Evolutionary conservation across 2,329 filamentous ascomycete species (phyloP).

Genomic region (Fusarium papillatum): DNA sequence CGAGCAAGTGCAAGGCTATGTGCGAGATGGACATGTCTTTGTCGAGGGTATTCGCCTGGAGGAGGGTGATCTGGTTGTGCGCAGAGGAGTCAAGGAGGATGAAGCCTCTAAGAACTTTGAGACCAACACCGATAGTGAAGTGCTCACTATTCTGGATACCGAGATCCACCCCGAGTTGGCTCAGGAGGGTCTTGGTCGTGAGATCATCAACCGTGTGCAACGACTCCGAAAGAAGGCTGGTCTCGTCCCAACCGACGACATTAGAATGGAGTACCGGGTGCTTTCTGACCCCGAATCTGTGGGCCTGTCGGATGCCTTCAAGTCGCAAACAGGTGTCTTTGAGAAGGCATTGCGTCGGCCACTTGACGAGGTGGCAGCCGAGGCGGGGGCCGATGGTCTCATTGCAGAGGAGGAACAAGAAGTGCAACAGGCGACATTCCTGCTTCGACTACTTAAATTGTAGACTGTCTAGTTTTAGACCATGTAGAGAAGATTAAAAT

Average conservation of each 20-base stretch:
- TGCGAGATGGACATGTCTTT: constrained; percentile 78
- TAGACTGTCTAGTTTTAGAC: constrained; percentile 53
- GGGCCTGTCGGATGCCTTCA: constrained; percentile 79
- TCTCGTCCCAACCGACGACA: constrained; percentile 90
- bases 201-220: constrained; percentile 95
- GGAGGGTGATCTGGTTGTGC: constrained; percentile 84
- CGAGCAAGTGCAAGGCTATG: constrained; percentile 84
- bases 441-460: constrained; percentile 82
- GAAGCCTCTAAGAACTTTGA: constrained; percentile 81
- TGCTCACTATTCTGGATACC: constrained; percentile 91
- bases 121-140: constrained; percentile 89
- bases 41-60: constrained; percentile 90
- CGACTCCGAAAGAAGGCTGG: constrained; percentile 94
- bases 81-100: constrained; percentile 82
- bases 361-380: constrained; percentile 65
- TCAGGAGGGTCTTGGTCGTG: constrained; percentile 89
- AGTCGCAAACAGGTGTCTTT: constrained; percentile 75
- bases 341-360: constrained; percentile 84
- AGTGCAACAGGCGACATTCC: constrained; percentile 84
- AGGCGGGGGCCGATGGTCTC: constrained; percentile 52
- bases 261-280: constrained; percentile 94
- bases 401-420: constrained; percentile 90
- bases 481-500: constrained; percentile 23
- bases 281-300: constrained; percentile 83
- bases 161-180: constrained; percentile 87